Conservation (phyloP, 768 basidiomycete genomes). For the Lyophyllum atratum region DNA sequence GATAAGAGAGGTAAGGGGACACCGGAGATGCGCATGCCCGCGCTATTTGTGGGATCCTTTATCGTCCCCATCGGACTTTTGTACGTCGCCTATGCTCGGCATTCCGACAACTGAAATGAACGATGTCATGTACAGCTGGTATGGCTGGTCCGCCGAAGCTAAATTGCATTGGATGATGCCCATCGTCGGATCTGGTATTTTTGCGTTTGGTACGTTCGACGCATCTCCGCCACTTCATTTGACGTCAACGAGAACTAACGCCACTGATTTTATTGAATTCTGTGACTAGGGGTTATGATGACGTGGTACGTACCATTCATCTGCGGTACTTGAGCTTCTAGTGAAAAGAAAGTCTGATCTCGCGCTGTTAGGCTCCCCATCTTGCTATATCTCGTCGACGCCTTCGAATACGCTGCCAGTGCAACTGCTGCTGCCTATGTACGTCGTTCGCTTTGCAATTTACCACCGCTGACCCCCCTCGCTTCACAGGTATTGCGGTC, state of each 20-base stretch:
- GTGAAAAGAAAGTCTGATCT: neutral
- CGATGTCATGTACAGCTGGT: slow-evolving; percentile 49
- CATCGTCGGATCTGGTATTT: slow-evolving; percentile 62
- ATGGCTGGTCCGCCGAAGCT: slow-evolving; percentile 77
- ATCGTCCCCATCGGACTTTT: slow-evolving; percentile 73
- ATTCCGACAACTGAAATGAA: neutral
- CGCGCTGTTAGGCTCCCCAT: slow-evolving; percentile 56
- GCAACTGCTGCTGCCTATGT: slow-evolving; percentile 71
- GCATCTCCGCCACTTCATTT: neutral
- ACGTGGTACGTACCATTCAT: slow-evolving; percentile 45
- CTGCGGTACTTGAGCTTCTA: neutral
- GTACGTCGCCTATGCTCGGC: slow-evolving; percentile 39
- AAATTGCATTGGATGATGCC: slow-evolving; percentile 77
- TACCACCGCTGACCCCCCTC: neutral
- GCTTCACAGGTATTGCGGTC: slow-evolving; percentile 44
- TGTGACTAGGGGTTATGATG: slow-evolving; percentile 49
- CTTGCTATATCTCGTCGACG: slow-evolving; percentile 69
- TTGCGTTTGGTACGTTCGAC: slow-evolving; percentile 49
- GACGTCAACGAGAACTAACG: neutral
- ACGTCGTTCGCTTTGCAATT: slow-evolving; percentile 15
- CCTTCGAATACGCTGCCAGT: slow-evolving; percentile 71
- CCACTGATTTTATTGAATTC: neutral
- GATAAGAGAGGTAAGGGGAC: slow-evolving; percentile 60
- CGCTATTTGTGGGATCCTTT: slow-evolving; percentile 67
- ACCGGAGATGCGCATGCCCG: slow-evolving; percentile 78